These are phyloP conservation scores for Coemansia sp. DNA, from an alignment of 192 early-diverging fungal genomes.

Conservation along the genomic window DNA sequence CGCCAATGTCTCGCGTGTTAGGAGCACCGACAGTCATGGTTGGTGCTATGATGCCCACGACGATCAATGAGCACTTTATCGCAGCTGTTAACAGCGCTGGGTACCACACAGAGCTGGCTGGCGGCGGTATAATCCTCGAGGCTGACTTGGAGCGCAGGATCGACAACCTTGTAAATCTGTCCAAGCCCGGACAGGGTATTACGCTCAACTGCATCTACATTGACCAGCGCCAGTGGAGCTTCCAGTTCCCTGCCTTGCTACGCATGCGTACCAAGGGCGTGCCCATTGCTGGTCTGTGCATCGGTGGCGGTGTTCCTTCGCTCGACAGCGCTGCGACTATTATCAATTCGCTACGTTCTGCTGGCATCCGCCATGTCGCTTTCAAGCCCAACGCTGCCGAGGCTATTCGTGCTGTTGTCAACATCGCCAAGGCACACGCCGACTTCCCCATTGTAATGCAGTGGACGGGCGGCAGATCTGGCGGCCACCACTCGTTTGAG, in stretches of 20 bases:
- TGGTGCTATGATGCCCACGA: constrained; percentile 92
- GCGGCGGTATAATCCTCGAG: constrained; percentile 88
- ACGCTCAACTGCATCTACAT: constrained; percentile 92
- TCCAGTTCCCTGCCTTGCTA: constrained; percentile 80
- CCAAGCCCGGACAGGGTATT: constrained; percentile 82
- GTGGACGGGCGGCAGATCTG: constrained; percentile 96
- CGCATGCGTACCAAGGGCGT: constrained; percentile 82
- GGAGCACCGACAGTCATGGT: constrained; percentile 94
- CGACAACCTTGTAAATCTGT: constrained; percentile 68
- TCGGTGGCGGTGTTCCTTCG: constrained; percentile 92
- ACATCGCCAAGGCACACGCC: constrained; percentile 84
- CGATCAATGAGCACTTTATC: constrained; percentile 77
- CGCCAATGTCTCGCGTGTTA: constrained; percentile 80
- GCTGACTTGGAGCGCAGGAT: constrained; percentile 70
- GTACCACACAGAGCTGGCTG: constrained; percentile 89
- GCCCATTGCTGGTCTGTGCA: constrained; percentile 89
- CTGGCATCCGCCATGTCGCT: constrained; percentile 76
- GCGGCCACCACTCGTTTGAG: constrained; percentile 98
- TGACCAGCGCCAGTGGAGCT: constrained; percentile 83
- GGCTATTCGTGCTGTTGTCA: constrained; percentile 79
- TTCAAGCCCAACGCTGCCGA: constrained; percentile 86
- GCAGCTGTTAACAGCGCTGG: constrained; percentile 87
- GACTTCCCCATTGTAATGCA: constrained; percentile 91
- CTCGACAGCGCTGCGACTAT: constrained; percentile 85
- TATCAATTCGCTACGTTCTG: constrained; percentile 70